phyloP scores from a whole-genome alignment of 192 early-diverging fungal species.

The Linnemannia schmuckeri region DNA sequence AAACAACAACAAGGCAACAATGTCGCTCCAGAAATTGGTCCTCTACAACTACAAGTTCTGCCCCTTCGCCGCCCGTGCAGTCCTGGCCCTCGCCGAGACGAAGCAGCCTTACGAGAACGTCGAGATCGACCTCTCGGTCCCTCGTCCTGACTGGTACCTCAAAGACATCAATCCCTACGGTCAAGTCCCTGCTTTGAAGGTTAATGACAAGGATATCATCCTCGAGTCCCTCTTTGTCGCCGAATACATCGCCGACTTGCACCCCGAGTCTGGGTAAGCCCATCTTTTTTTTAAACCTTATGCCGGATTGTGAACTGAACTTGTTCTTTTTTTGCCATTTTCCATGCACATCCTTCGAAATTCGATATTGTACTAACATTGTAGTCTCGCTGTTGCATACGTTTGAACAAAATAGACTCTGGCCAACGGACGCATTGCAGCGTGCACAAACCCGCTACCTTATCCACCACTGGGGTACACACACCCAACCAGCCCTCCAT shows the following conservation, averaged over 20 bases:
- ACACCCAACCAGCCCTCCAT: constrained; percentile 24
- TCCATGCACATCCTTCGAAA: neutral
- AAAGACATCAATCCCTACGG: constrained; percentile 71
- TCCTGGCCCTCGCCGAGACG: constrained; percentile 70
- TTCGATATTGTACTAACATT: neutral
- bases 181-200: constrained; percentile 72
- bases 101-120: constrained; percentile 64
- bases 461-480: constrained; percentile 56
- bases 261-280: neutral
- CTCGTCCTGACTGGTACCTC: constrained; percentile 48
- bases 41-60: constrained; percentile 68
- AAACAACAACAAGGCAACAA: neutral
- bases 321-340: neutral
- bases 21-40: constrained; percentile 45
- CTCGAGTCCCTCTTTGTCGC: constrained; percentile 76
- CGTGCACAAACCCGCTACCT: constrained; percentile 56
- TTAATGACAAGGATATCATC: constrained; percentile 64
- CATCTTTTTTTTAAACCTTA: neutral
- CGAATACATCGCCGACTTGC: constrained; percentile 60
- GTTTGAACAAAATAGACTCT: constrained; percentile 35
- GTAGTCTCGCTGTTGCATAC: neutral
- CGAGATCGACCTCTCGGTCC: constrained; percentile 68
- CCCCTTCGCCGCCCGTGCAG: constrained; percentile 77
- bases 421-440: constrained; percentile 57
- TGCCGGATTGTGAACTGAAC: constrained; percentile 53